Evolutionary conservation across 78 protist species (phyloP).

Genomic region (Mantamonas sphyraenae): DNA sequence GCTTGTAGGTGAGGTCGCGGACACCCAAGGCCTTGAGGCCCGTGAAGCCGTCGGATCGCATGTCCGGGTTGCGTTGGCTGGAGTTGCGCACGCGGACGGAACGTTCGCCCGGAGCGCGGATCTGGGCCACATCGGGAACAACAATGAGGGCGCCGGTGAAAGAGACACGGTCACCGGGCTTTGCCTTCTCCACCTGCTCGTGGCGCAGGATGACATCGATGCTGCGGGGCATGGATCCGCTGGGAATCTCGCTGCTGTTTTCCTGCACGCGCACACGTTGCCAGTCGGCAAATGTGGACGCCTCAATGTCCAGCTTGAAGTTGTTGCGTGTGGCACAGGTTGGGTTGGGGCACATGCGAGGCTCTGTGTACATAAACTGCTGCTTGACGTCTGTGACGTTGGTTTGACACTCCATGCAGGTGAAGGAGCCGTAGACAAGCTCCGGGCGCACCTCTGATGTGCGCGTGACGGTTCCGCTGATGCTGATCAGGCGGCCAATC

Average conservation of each 20-base stretch:
- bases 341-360: constrained; percentile 16
- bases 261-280: constrained; percentile 88
- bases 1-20: constrained; percentile 80
- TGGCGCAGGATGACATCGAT: constrained; percentile 70
- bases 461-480: constrained; percentile 95
- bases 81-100: not conserved
- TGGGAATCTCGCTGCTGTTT: constrained; percentile 62
- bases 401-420: constrained; percentile 75
- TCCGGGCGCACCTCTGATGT: constrained; percentile 95
- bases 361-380: constrained; percentile 89
- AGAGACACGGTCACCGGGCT: constrained; percentile 90
- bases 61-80: not conserved
- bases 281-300: constrained; percentile 86
- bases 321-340: constrained; percentile 55
- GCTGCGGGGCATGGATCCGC: constrained; percentile 94
- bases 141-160: constrained; percentile 93
- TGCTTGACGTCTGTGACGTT: constrained; percentile 63
- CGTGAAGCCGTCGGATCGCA: constrained; percentile 64
- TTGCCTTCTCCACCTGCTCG: constrained; percentile 85
- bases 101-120: constrained; percentile 36
- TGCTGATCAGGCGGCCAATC: constrained; percentile 62
- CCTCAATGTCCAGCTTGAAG: constrained; percentile 60
- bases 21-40: constrained; percentile 89
- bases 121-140: constrained; percentile 86
- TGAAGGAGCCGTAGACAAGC: constrained; percentile 78